Percentiles rank a stretch among this genome's conserved stretches.
Conservation (phyloP, 441 rosid species). For the Populus trichocarpa region DNA sequence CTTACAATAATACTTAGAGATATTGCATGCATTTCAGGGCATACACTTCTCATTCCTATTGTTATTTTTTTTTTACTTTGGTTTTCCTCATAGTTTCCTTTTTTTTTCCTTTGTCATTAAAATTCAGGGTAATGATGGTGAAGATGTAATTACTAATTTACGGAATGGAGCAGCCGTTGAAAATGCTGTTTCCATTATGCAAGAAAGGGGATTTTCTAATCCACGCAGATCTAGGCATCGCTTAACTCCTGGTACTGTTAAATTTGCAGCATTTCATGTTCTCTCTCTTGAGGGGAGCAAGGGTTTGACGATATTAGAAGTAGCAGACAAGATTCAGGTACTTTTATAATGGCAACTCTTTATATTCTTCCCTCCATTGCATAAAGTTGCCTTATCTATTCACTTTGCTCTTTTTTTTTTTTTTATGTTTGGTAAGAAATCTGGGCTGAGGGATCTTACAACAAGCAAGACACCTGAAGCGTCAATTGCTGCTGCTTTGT, state of each 20-base stretch:
- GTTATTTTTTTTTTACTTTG: not conserved
- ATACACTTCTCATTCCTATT: not conserved
- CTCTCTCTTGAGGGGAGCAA: slow-evolving; percentile 71
- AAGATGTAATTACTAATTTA: slow-evolving; percentile 60
- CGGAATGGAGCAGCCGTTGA: slow-evolving; percentile 82
- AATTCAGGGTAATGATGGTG: slow-evolving; percentile 58
- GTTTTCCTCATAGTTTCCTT: not conserved
- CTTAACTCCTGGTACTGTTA: slow-evolving; percentile 92
- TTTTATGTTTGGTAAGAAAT: slow-evolving; percentile 42
- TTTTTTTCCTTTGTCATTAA: not conserved
- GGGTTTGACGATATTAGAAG: slow-evolving; percentile 73
- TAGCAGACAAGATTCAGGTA: slow-evolving; percentile 90
- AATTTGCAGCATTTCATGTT: slow-evolving; percentile 87
- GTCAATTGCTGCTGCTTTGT: slow-evolving; percentile 87
- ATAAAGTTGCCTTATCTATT: not conserved
- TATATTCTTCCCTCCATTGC: not conserved
- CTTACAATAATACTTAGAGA: not conserved
- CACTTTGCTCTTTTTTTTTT: not conserved
- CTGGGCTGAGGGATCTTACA: slow-evolving; percentile 83
- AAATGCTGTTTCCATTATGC: slow-evolving; percentile 82
- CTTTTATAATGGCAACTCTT: not conserved
- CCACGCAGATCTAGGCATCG: slow-evolving; percentile 81
- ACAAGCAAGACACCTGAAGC: slow-evolving; percentile 95
- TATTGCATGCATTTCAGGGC: not conserved
- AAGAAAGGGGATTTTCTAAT: slow-evolving; percentile 72